phyloP scores from a whole-genome alignment of 345 rosid species.

The Bruguiera gymnorhiza region DNA sequence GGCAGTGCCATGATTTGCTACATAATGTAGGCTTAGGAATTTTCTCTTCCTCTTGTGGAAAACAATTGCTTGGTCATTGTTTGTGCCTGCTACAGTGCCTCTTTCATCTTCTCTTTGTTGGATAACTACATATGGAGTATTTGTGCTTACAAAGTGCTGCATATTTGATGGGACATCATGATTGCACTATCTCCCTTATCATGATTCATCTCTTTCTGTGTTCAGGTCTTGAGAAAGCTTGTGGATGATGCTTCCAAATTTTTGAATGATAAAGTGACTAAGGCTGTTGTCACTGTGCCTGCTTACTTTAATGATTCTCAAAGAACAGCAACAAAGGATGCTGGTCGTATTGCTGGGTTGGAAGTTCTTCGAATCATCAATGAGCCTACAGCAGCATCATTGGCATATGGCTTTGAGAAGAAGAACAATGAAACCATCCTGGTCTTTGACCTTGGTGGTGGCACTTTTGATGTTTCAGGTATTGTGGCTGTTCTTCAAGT shows the following conservation, averaged over 20 bases:
- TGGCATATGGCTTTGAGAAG: slow-evolving; percentile 95
- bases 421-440: slow-evolving; percentile 90
- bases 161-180: too few relatives aligned
- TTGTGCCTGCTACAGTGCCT: too few relatives aligned
- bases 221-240: slow-evolving; percentile 88
- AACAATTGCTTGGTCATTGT: too few relatives aligned
- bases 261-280: slow-evolving; percentile 30
- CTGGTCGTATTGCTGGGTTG: slow-evolving; percentile 44
- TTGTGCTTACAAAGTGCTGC: too few relatives aligned
- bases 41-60: too few relatives aligned
- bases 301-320: slow-evolving; percentile 39
- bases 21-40: too few relatives aligned
- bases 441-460: slow-evolving; percentile 99
- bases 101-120: too few relatives aligned
- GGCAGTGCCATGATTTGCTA: too few relatives aligned
- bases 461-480: slow-evolving; percentile 99
- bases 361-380: slow-evolving; percentile 76
- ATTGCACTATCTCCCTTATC: too few relatives aligned
- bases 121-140: too few relatives aligned
- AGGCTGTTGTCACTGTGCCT: slow-evolving; percentile 33
- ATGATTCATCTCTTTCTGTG: too few relatives aligned
- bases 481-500: background rate
- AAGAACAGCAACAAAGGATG: slow-evolving; percentile 95
- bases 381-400: slow-evolving; percentile 94
- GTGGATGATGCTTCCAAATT: slow-evolving; percentile 82